Conservation (phyloP, 2,329 filamentous ascomycete species). For the Erysiphe pulchra region DNA sequence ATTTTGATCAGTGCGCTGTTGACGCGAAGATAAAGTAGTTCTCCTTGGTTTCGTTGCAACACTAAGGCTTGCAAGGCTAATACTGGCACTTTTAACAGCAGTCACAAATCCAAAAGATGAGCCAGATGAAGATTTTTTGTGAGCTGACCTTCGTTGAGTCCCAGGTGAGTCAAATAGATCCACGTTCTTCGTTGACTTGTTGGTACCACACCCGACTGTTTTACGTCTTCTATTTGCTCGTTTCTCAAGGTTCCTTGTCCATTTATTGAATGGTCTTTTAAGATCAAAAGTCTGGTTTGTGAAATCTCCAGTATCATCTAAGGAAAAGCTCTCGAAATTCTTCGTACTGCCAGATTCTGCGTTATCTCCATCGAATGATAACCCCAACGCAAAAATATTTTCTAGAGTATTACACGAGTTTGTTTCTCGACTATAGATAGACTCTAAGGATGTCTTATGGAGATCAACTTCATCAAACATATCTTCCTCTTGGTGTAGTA, state of each 20-base stretch:
- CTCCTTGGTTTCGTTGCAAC: slow-evolving; percentile 33
- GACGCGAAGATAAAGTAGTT: slow-evolving; percentile 24
- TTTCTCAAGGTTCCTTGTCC: slow-evolving; percentile 44
- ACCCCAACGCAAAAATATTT: slow-evolving; percentile 17
- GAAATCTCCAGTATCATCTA: slow-evolving; percentile 7
- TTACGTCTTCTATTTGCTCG: slow-evolving; percentile 22
- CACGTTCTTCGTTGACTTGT: slow-evolving; percentile 4
- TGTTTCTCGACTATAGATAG: slow-evolving; percentile 7
- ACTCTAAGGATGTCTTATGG: slow-evolving; percentile 6
- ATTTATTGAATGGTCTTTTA: slow-evolving; percentile 35
- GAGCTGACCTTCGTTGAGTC: slow-evolving; percentile 15
- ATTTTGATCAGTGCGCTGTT: slow-evolving; percentile 34
- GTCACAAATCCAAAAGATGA: slow-evolving; percentile 60
- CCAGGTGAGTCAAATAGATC: slow-evolving; percentile 13
- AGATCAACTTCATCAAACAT: slow-evolving; percentile 15
- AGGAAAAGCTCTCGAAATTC: slow-evolving; percentile 7
- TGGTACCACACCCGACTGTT: slow-evolving; percentile 13
- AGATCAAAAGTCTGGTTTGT: slow-evolving; percentile 3
- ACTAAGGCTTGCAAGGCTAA: slow-evolving; percentile 52
- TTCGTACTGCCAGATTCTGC: slow-evolving; percentile 1
- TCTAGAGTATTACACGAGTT: slow-evolving; percentile 17
- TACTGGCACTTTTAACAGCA: slow-evolving; percentile 56
- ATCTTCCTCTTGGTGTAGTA: slow-evolving; percentile 7
- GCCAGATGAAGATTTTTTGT: slow-evolving; percentile 37
- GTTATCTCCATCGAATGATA: slow-evolving; percentile 15